These are phyloP conservation scores for Suillus decipiens DNA, from an alignment of 768 basidiomycete genomes.

Conservation along the genomic window DNA sequence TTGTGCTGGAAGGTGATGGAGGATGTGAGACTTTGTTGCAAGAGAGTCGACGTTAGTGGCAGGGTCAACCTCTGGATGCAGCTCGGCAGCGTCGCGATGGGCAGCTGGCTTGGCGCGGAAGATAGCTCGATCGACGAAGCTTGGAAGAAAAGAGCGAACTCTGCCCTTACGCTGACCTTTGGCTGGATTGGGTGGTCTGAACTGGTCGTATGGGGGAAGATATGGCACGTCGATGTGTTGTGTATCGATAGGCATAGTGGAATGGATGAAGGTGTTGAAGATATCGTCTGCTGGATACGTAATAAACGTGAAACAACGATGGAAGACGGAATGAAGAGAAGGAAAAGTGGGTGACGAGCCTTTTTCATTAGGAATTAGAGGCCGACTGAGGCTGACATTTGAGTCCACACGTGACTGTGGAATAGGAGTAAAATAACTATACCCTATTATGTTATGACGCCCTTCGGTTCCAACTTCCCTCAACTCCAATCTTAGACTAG, in stretches of 20 bases:
- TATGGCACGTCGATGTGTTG: not conserved
- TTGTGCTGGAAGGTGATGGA: not conserved
- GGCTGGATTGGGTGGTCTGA: not conserved
- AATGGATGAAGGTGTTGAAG: not conserved
- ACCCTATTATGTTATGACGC: too few species aligned
- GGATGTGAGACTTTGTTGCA: not conserved
- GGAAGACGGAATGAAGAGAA: not conserved
- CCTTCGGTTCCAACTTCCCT: too few species aligned
- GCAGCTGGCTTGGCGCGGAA: not conserved
- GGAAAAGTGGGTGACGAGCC: not conserved
- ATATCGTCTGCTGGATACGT: not conserved
- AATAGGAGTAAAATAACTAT: too few species aligned
- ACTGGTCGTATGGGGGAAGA: not conserved
- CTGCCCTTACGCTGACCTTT: not conserved
- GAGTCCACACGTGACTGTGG: too few species aligned
- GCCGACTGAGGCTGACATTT: conserved; percentile 3
- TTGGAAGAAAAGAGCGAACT: not conserved
- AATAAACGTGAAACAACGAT: not conserved
- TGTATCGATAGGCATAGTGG: not conserved
- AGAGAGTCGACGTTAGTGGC: not conserved
- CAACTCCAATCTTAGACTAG: too few species aligned
- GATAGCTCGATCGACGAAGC: conserved; percentile 3
- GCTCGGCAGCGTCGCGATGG: not conserved
- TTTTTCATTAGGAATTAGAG: not conserved
- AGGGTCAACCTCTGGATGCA: not conserved